These are phyloP conservation scores for Saprolegnia parasitica DNA, from an alignment of 352 stramenopile genomes.

Conservation along the genomic window DNA sequence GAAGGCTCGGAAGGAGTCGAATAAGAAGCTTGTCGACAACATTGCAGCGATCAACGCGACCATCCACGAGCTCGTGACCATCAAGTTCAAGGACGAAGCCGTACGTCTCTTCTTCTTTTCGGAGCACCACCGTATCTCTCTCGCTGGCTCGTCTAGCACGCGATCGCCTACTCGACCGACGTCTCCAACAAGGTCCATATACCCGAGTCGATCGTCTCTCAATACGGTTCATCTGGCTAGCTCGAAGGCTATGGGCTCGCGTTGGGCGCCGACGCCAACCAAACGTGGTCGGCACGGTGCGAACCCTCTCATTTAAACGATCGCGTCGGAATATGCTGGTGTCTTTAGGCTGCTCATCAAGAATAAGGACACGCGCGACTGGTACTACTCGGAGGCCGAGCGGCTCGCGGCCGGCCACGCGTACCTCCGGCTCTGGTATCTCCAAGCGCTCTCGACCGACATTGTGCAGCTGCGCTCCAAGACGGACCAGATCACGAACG, in stretches of 20 bases:
- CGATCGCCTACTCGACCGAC: conserved; percentile 58
- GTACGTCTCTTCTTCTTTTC: neutral
- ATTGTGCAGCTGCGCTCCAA: conserved; percentile 71
- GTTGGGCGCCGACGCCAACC: conserved; percentile 58
- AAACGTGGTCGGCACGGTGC: conserved; percentile 75
- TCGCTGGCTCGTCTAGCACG: conserved; percentile 41
- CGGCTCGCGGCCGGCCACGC: conserved; percentile 68
- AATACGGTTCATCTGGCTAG: too few species aligned
- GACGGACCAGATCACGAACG: conserved; percentile 62
- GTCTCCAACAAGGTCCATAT: conserved; percentile 33
- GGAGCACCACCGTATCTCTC: neutral
- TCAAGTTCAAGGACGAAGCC: conserved; percentile 46
- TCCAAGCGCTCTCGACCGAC: conserved; percentile 77
- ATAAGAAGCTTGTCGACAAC: conserved; percentile 83
- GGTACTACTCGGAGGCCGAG: conserved; percentile 79
- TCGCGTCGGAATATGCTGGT: neutral
- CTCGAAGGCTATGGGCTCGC: conserved; percentile 61
- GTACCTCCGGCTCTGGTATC: conserved; percentile 67
- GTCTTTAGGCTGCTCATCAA: conserved; percentile 64
- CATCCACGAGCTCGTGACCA: conserved; percentile 48
- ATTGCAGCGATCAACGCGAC: conserved; percentile 55
- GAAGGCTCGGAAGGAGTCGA: conserved; percentile 76
- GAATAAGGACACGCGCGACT: conserved; percentile 83
- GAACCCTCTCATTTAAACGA: neutral
- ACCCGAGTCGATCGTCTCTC: conserved; percentile 17